Conservation (phyloP, 139 green algal species). For the Micromonas commoda region DNA sequence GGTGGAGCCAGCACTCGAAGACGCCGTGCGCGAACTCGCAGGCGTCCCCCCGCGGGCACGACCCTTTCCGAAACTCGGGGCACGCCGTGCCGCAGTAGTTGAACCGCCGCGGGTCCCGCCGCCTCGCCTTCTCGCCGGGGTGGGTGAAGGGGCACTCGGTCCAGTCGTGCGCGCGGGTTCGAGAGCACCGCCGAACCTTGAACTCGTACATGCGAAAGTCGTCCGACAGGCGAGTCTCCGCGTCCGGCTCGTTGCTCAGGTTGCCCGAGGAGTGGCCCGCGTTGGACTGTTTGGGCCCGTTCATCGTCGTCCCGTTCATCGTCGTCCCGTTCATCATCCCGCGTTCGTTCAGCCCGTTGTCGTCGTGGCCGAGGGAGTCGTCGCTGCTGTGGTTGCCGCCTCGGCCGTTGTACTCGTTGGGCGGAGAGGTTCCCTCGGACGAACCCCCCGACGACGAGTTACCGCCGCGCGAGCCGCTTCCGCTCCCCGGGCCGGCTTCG, state of each 20-base stretch:
- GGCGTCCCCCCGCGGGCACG: constrained; percentile 68
- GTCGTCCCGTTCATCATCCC: no score
- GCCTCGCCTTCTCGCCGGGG: constrained; percentile 80
- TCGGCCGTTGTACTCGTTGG: no score
- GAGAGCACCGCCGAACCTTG: constrained; percentile 59
- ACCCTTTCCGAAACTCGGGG: constrained; percentile 75
- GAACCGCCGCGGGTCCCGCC: constrained; percentile 71
- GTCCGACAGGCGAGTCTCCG: constrained; percentile 31
- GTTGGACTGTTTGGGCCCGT: no score
- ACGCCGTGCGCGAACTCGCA: constrained; percentile 92
- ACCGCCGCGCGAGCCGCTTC: no score
- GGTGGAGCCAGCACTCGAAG: constrained; percentile 97
- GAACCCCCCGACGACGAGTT: no score
- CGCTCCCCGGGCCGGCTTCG: no score
- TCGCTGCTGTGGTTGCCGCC: no score
- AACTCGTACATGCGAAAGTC: constrained; percentile 50
- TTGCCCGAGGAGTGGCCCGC: no score
- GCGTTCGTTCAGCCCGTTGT: no score
- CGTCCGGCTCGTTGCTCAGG: constrained; percentile 18
- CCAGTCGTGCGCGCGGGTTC: constrained; percentile 82
- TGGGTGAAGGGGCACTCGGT: constrained; percentile 92
- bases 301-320: no score
- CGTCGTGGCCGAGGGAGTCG: no score
- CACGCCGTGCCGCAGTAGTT: constrained; percentile 88
- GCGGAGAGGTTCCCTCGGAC: no score